Percentiles rank a stretch among this genome's conserved stretches.
phyloP scores from a whole-genome alignment of 192 early-diverging fungal genomes.

The Backusella parvicylindrica region DNA sequence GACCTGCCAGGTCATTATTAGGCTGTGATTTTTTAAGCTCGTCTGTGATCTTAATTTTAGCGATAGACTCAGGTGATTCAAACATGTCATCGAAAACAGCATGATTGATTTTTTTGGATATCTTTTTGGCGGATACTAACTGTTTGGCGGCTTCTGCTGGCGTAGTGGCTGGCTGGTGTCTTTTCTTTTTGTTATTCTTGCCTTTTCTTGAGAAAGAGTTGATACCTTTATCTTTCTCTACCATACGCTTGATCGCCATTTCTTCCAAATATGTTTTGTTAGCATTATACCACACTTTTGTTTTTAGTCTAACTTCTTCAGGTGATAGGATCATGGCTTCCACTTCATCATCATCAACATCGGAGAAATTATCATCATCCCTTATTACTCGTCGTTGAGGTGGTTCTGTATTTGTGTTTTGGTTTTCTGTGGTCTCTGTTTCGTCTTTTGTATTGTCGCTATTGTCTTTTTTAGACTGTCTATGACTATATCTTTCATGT shows the following conservation, averaged over 20 bases:
- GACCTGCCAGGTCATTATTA: slow-evolving; percentile 15
- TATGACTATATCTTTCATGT: slow-evolving; percentile 18
- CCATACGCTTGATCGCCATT: slow-evolving; percentile 67
- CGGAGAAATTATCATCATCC: slow-evolving; percentile 32
- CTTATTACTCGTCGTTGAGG: slow-evolving; percentile 6
- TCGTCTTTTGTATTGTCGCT: slow-evolving; percentile 3
- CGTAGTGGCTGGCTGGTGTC: slow-evolving; percentile 43
- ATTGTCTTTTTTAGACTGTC: not conserved
- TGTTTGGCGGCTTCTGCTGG: slow-evolving; percentile 78
- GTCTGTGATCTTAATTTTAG: slow-evolving; percentile 34
- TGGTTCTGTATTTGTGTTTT: not conserved
- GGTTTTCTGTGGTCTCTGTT: not conserved
- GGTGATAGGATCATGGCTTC: slow-evolving; percentile 63
- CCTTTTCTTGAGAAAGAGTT: slow-evolving; percentile 29
- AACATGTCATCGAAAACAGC: slow-evolving; percentile 71
- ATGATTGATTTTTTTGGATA: slow-evolving; percentile 94
- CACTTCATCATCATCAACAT: slow-evolving; percentile 77
- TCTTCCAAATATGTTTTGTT: slow-evolving; percentile 83
- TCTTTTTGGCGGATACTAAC: slow-evolving; percentile 63
- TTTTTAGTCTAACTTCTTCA: slow-evolving; percentile 78
- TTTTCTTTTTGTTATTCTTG: slow-evolving; percentile 37
- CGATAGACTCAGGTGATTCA: slow-evolving; percentile 37
- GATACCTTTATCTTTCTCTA: slow-evolving; percentile 43
- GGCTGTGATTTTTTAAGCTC: slow-evolving; percentile 26
- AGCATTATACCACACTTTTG: slow-evolving; percentile 79